phyloP scores from a whole-genome alignment of 2,329 filamentous ascomycete species.

The Ustilaginoidea virens region DNA sequence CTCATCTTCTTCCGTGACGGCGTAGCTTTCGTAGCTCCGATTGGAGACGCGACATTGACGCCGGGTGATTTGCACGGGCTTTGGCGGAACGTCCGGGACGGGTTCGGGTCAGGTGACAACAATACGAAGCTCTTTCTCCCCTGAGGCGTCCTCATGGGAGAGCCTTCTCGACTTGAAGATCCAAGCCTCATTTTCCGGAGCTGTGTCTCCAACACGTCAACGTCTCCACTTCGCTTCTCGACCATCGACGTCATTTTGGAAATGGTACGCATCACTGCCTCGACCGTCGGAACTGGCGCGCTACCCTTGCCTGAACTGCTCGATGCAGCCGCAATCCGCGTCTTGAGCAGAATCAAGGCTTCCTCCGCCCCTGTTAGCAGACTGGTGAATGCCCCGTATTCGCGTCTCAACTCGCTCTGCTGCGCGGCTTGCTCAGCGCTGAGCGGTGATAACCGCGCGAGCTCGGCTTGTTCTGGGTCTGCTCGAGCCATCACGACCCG shows the following conservation, averaged over 20 bases:
- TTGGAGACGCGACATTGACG: constrained; percentile 22
- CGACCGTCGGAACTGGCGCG: constrained; percentile 61
- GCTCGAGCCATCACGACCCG: constrained; percentile 56
- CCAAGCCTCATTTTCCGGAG: constrained; percentile 55
- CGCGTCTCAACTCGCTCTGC: constrained; percentile 66
- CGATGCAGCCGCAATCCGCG: constrained; percentile 51
- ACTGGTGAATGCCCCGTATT: constrained; percentile 60
- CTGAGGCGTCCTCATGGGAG: constrained; percentile 24
- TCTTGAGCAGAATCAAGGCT: constrained; percentile 60
- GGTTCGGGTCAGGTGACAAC: constrained; percentile 28
- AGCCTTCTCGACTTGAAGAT: constrained; percentile 27
- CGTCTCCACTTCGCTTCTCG: constrained; percentile 78
- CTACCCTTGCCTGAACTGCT: constrained; percentile 29
- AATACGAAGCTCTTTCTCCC: constrained; percentile 20
- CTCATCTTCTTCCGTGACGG: constrained; percentile 46
- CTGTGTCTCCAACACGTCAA: constrained; percentile 79
- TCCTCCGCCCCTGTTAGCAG: constrained; percentile 69
- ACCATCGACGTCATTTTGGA: constrained; percentile 84
- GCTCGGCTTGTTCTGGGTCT: constrained; percentile 51
- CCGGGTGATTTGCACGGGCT: constrained; percentile 20
- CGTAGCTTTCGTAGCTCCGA: constrained; percentile 22
- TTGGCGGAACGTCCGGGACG: constrained; percentile 25
- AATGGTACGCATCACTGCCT: constrained; percentile 84
- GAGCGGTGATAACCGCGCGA: constrained; percentile 56
- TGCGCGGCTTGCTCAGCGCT: constrained; percentile 70